Base-by-base conservation (phyloP, 1,284 basidiomycete species). In the Puccinia triticina region DNA sequence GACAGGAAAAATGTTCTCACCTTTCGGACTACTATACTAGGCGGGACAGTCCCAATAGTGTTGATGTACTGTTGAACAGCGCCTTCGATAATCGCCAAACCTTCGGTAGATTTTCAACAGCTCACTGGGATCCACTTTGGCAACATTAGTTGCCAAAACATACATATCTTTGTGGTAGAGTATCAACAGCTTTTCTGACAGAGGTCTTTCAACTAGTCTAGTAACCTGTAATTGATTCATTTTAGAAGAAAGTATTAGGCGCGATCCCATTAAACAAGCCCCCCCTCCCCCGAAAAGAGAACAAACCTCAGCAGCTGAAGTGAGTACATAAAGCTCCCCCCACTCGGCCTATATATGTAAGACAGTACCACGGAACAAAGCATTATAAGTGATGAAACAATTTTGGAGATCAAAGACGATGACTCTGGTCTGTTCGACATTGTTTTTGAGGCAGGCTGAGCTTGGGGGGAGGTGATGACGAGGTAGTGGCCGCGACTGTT, bases 1-100 rank as follows among this genome's bases (percentile, higher is more conserved):
- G 18, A 8, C 43, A 43, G 12, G 40, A 26, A 48, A 26, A 50
- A 26, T 16, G 2, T n/a, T 21, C 87, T 77, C 84, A 93, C 95
- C 90, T 97, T 98, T 84, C 97, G 91, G 83, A 99, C 96, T 29
- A 99, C 94, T 88, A 97, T 97, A 86, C 95, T 97, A 0, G 96
- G 94, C 84, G 95, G 94, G 0, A 97, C 89, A 81, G 91, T 89
- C 0, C 96, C 95, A 37, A 98, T 92, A 0, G 96, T 98, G 87
- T 93, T 91, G 69, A 96, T 89, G 85, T 93, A 99, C 86, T 98
- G 95, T 53, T 91, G 90, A 92, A 98, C 96, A 0, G 96, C 92
- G 7, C 92, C 93, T 84, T 98, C 96, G 85, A 86, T 95, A 92
- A 86, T 99, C 96, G 1, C 95, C 96, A 86, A 96, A 98, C 82